These are phyloP conservation scores for Coccomyxa subellipsoidea DNA, from an alignment of 163 green algal genomes.

Conservation along the genomic window DNA sequence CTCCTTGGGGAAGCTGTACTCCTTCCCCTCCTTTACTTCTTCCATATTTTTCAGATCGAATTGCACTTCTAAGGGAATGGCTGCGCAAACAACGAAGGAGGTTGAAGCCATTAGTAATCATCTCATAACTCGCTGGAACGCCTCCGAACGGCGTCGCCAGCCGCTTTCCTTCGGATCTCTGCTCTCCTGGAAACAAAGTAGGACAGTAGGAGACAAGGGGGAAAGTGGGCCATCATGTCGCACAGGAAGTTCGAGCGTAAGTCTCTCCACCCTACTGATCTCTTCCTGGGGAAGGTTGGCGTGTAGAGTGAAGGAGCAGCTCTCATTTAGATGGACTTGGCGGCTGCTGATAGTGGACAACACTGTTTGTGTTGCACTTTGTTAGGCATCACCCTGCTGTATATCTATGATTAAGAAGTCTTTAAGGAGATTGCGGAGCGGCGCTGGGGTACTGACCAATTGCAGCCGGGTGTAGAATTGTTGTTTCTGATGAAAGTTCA, in stretches of 20 bases:
- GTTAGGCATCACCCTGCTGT: too few species aligned
- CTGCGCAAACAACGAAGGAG: too few species aligned
- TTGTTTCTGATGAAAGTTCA: too few species aligned
- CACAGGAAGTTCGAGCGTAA: conserved; percentile 95
- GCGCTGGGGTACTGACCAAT: too few species aligned
- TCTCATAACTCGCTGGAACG: not conserved
- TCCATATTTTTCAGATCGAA: conserved; percentile 2
- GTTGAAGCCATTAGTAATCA: not conserved
- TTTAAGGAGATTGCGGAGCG: too few species aligned
- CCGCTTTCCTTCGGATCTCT: too few species aligned
- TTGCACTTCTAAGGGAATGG: not conserved
- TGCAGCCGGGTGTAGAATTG: too few species aligned
- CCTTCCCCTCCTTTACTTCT: conserved; percentile 66
- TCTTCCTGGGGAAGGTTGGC: not conserved
- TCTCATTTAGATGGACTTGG: not conserved
- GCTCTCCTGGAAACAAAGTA: too few species aligned
- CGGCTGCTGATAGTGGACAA: not conserved
- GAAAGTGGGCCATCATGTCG: conserved; percentile 57
- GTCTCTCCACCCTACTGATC: conserved; percentile 11
- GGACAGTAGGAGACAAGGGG: not conserved
- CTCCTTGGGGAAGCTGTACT: conserved; percentile 86
- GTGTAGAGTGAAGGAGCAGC: not conserved
- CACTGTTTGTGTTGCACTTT: not conserved
- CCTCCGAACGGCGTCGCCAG: too few species aligned
- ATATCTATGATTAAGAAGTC: too few species aligned